phyloP scores from a whole-genome alignment of 768 basidiomycete species.

The Boletus eberwhitei region DNA sequence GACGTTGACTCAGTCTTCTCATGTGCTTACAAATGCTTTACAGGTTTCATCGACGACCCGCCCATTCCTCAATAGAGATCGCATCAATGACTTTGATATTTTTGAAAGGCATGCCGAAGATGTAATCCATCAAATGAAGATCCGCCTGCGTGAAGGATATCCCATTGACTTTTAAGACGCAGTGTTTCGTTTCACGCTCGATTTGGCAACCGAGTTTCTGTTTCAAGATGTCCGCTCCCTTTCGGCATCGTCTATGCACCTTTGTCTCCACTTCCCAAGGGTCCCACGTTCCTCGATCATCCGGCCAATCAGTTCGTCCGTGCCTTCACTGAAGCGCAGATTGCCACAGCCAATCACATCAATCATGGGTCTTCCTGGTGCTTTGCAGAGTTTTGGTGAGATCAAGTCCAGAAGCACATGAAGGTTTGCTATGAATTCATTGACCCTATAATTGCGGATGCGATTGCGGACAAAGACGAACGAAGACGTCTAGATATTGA shows the following conservation, averaged over 20 bases:
- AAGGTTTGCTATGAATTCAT: slow-evolving; percentile 44
- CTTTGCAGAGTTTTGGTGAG: slow-evolving; percentile 41
- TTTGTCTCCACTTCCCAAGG: slow-evolving; percentile 20
- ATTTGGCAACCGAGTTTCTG: slow-evolving; percentile 56
- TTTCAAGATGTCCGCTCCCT: slow-evolving; percentile 40
- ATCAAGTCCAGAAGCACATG: slow-evolving; percentile 37
- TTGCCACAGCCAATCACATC: slow-evolving; percentile 28
- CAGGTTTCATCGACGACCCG: slow-evolving; percentile 44
- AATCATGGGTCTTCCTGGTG: slow-evolving; percentile 44
- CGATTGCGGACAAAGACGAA: slow-evolving; percentile 35
- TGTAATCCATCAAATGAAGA: slow-evolving; percentile 33
- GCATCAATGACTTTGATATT: slow-evolving; percentile 39
- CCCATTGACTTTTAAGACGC: slow-evolving; percentile 45
- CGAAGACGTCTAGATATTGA: slow-evolving; percentile 7
- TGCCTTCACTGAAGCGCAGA: slow-evolving; percentile 41
- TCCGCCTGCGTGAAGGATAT: slow-evolving; percentile 33
- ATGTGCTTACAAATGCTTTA: background rate
- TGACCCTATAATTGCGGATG: slow-evolving; percentile 44
- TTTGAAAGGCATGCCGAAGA: slow-evolving; percentile 37
- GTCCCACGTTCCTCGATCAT: slow-evolving; percentile 23
- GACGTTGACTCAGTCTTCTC: background rate
- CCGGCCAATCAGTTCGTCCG: slow-evolving; percentile 36
- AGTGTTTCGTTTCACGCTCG: slow-evolving; percentile 47
- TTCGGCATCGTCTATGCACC: slow-evolving; percentile 34
- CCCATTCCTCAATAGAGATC: slow-evolving; percentile 40